A percentile compares a stretch with the other conserved stretches of the same genome.
These are phyloP conservation scores for Fusarium nygamai DNA, from an alignment of 2,329 filamentous ascomycete species.

Conservation along the genomic window DNA sequence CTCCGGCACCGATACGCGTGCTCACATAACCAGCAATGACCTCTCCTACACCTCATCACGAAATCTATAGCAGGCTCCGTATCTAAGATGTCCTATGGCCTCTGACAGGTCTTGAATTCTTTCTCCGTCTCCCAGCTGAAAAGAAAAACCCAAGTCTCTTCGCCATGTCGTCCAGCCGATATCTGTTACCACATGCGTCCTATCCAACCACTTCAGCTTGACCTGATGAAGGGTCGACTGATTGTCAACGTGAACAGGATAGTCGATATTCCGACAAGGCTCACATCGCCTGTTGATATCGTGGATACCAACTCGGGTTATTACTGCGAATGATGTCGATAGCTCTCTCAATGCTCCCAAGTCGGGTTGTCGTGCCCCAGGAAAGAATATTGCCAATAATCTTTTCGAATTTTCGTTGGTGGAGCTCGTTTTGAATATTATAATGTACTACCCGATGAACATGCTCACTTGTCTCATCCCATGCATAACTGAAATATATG, in stretches of 20 bases:
- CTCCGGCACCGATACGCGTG: background rate
- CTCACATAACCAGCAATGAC: background rate
- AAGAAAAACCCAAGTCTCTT: background rate
- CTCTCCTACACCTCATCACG: background rate
- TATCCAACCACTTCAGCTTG: background rate
- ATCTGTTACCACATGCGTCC: background rate
- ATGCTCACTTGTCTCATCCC: background rate
- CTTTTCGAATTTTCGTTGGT: background rate
- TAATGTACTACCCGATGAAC: background rate
- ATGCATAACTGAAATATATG: background rate
- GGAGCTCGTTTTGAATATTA: background rate
- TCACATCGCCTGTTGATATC: background rate
- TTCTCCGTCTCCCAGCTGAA: background rate
- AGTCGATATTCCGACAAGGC: background rate
- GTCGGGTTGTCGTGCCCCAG: background rate
- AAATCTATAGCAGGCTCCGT: fast-evolving
- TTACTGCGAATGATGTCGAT: background rate
- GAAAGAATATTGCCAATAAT: background rate
- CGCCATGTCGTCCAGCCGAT: too few relatives aligned
- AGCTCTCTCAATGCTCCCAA: background rate
- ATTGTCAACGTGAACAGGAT: background rate
- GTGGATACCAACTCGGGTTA: too few relatives aligned
- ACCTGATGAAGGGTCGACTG: background rate
- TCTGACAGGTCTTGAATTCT: too few relatives aligned
- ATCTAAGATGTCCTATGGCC: fast-evolving